Evolutionary conservation across 306 rosid species (phyloP).

Genomic region (Amphicarpaea edgeworthii): DNA sequence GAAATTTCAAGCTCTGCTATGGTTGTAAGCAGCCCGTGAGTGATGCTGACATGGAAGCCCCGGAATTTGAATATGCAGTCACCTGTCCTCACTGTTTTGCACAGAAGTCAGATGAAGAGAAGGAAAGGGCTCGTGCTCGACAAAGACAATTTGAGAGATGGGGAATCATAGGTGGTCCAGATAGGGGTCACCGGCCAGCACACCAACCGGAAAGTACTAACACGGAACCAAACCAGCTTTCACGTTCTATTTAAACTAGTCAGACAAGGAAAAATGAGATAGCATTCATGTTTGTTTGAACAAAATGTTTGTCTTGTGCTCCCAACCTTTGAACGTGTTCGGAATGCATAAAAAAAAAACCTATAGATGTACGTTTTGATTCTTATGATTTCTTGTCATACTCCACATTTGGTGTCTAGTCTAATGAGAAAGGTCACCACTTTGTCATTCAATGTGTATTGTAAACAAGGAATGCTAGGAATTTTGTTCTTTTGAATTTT

Average conservation of each 20-base stretch:
- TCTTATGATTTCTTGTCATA: conserved; percentile 14
- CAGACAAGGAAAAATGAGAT: background rate
- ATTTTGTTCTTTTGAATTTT: background rate
- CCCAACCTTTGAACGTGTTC: background rate
- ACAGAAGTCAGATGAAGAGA: conserved; percentile 82
- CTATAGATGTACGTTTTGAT: conserved; percentile 22
- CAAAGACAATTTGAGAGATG: conserved; percentile 87
- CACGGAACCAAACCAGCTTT: conserved; percentile 51
- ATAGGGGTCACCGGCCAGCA: conserved; percentile 71
- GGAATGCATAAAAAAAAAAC: conserved; percentile 24
- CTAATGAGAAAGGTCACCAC: conserved; percentile 2
- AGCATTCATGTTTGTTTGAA: conserved; percentile 22
- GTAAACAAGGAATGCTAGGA: conserved; percentile 13
- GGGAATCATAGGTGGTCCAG: conserved; percentile 95
- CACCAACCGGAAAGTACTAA: conserved; percentile 28
- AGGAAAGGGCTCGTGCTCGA: conserved; percentile 94
- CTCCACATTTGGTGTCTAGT: conserved; percentile 4
- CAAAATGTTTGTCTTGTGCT: conserved; percentile 9
- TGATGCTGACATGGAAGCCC: conserved; percentile 88
- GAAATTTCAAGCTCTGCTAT: conserved; percentile 91
- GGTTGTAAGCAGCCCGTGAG: conserved; percentile 97
- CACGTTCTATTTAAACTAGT: conserved; percentile 57
- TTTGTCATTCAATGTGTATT: conserved; percentile 14
- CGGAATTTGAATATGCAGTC: conserved; percentile 80
- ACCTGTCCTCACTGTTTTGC: conserved; percentile 81